A percentile compares a stretch with the other conserved stretches of the same genome.
These are phyloP conservation scores for Rhododendron kiyosumense DNA, from an alignment of 148 eudicot species.

Conservation along the genomic window DNA sequence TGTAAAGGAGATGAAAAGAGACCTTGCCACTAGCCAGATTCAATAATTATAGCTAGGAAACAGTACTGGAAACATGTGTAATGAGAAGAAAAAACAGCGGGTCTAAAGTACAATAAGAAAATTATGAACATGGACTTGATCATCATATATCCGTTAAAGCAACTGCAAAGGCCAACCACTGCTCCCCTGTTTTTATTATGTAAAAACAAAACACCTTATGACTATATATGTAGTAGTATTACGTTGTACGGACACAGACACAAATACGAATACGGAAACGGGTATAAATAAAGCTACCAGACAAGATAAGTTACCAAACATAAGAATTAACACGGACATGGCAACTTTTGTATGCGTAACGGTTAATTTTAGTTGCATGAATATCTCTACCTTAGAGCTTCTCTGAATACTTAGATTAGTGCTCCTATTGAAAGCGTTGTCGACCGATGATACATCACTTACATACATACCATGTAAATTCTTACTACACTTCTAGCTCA, in stretches of 20 bases:
- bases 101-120: background rate
- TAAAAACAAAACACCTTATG: background rate
- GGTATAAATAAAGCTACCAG: background rate
- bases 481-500: background rate
- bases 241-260: background rate
- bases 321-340: background rate
- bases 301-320: background rate
- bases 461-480: background rate
- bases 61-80: background rate
- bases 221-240: background rate
- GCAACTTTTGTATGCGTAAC: too few relatives aligned
- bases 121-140: conserved; percentile 9
- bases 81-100: conserved; percentile 9
- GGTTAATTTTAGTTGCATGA: too few relatives aligned
- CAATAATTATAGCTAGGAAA: background rate
- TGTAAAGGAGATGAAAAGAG: conserved; percentile 13
- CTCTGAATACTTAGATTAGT: background rate
- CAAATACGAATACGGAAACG: background rate
- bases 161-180: background rate
- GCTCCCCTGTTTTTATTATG: background rate
- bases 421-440: background rate
- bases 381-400: background rate
- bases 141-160: conserved; percentile 9
- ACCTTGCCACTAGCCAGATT: conserved; percentile 7
- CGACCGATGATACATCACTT: background rate